Base-by-base conservation (phyloP, 2,329 filamentous ascomycete species). In the Metarhizium brunneum region DNA sequence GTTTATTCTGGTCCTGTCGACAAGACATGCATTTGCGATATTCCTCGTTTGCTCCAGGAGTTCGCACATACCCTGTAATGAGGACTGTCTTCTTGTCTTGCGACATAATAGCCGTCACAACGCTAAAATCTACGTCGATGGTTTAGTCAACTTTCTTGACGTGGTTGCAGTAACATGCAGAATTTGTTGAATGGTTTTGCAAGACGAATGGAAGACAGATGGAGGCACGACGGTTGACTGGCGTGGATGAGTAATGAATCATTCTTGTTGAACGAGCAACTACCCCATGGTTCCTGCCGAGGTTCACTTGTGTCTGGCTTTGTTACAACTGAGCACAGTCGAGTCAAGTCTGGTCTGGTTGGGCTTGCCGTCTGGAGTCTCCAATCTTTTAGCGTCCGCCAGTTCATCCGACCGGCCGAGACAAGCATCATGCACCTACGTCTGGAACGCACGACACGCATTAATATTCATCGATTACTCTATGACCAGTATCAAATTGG, bases 61-160 rank as follows among this genome's bases (percentile, higher is more conserved):
- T 1, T 5, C 5, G 11, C 38, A 40, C 38, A 40, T 65, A 79
- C 76, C 77, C 77, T 30, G 77, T 80, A 57, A 80, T 76, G 35
- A 80, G 69, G 14, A 78, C 76, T 59, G 72, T 79, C 56, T 72
- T 71, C 36, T 54, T 52, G 25, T 56, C 47, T 50, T 56, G 38
- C 6, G 60, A 53, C 67, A 67, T 65, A 2, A 54, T 56, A 30
- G 16, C 30, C 32, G 6, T 7, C 32, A 35, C 32, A 11, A 3
- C 32, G 3, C 7, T 11, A 35, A 7, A 35, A 35, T 35, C 32
- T 35, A 35, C 32, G 32, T 35, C 3, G 32, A 35, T 35, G 32
- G 6, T 35, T 35, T 2, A 35, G 32, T 35, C 32, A 48, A 42
- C 40, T 6, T 4, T 42, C 11, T 6, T 16, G 6, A 13, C 4